Conservation (phyloP, 768 basidiomycete genomes). For the Russula emetica region DNA sequence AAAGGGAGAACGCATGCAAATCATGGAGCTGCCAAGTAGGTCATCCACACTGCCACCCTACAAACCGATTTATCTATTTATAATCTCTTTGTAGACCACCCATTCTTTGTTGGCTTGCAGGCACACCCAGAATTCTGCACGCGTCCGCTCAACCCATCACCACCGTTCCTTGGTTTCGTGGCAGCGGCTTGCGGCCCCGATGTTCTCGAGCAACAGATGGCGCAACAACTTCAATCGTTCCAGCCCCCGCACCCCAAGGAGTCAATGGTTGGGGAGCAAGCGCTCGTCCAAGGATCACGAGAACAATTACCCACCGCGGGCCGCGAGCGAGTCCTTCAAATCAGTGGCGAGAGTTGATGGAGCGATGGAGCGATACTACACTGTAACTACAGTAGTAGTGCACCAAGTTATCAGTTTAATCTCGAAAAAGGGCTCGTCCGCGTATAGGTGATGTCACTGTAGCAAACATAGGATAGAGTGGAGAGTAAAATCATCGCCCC, state of each 20-base stretch:
- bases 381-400: no score
- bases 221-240: slow-evolving; percentile 56
- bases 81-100: slow-evolving; percentile 67
- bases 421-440: not conserved
- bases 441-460: not conserved
- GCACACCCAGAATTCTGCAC: slow-evolving; percentile 99
- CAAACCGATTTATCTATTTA: not conserved
- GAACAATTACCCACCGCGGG: slow-evolving; percentile 22
- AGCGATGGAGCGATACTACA: no score
- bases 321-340: slow-evolving; percentile 20
- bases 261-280: slow-evolving; percentile 68
- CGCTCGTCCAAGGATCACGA: slow-evolving; percentile 40
- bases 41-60: slow-evolving; percentile 24
- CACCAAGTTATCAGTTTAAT: not conserved
- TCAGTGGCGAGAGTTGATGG: slow-evolving; percentile 10
- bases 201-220: slow-evolving; percentile 68
- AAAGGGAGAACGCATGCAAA: slow-evolving; percentile 95
- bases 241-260: slow-evolving; percentile 71
- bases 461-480: no score
- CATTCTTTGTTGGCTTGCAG: slow-evolving; percentile 90
- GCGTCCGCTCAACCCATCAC: slow-evolving; percentile 94
- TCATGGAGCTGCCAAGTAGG: slow-evolving; percentile 79
- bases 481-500: not conserved
- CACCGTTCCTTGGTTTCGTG: slow-evolving; percentile 94
- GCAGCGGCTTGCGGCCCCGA: slow-evolving; percentile 60